These are phyloP conservation scores for Monosporozyma unispora DNA, from an alignment of 805 yeast species.

Conservation along the genomic window DNA sequence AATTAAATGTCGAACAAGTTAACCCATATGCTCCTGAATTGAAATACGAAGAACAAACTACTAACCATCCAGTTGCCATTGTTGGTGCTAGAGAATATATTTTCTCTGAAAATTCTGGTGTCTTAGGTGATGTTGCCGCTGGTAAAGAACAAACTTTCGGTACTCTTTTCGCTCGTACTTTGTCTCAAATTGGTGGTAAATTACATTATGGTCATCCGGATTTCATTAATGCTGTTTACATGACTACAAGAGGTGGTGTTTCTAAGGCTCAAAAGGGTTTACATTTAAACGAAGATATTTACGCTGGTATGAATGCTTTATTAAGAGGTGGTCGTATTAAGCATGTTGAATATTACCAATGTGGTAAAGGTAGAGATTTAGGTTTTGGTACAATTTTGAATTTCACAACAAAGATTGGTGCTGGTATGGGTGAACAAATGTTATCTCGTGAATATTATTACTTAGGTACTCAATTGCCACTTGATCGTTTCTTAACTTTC, in stretches of 20 bases:
- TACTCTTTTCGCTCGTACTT: constrained; percentile 73
- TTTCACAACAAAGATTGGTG: constrained; percentile 82
- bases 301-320: constrained; percentile 79
- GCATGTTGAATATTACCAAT: constrained; percentile 80
- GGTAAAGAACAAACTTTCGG: constrained; percentile 89
- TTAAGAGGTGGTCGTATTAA: constrained; percentile 82
- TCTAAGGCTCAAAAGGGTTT: constrained; percentile 82
- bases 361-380: constrained; percentile 86
- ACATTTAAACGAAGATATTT: constrained; percentile 80
- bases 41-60: constrained; percentile 44
- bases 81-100: constrained; percentile 84
- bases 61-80: constrained; percentile 65
- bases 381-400: constrained; percentile 82
- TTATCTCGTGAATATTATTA: constrained; percentile 76
- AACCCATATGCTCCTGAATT: constrained; percentile 75
- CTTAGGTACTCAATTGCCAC: constrained; percentile 69
- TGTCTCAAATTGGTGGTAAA: constrained; percentile 79
- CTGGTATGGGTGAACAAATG: constrained; percentile 91
- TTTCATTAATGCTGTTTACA: constrained; percentile 63
- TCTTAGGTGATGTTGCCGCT: constrained; percentile 82
- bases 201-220: constrained; percentile 87
- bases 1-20: constrained; percentile 61
- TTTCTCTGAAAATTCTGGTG: constrained; percentile 79
- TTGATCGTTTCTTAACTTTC: constrained; percentile 74
- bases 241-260: constrained; percentile 84